Evolutionary conservation across 1,139 yeast genomes (phyloP), one percentile per base, ranked within the genome.

Genomic region (Taphrina pruni): DNA sequence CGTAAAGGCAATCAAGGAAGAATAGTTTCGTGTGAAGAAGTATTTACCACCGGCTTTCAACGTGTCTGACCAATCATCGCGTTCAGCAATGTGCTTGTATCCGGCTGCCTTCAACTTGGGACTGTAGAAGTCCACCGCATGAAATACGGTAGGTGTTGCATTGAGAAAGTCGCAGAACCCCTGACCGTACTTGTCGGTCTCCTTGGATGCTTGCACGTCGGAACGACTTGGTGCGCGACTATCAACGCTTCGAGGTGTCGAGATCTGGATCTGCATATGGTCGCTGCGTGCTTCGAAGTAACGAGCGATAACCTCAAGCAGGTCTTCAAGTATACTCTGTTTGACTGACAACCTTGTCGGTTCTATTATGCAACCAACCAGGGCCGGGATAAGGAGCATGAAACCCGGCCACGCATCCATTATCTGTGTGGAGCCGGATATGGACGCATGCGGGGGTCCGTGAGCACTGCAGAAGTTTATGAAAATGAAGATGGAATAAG

Each of bases 141-240:
- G 98, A 78, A 88, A 94, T 0, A 96, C 97, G 0, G 98, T 90
- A 52, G 97, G 98, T 1, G 96, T 87, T 2, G 83, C 84, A 79
- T 90, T 90, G 76, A 93, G 88, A 77, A 90, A 94, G 72, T 87
- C 86, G 71, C 93, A 83, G 77, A 93, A 92, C 61, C 67, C 67
- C 36, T 26, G 50, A 39, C 67, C 60, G 41, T 64, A 55, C 21
- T 26, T 26, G 41, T 60, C 64, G 11, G 43, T 38, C 26, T 54
- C 54, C 36, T 50, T 50, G 54, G 9, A 6, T 8, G 20, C 48
- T 45, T 12, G 20, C 8, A 17, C 12, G n/a, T 7, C n/a, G 1
- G 48, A 4, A 45, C 48, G 20, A 17, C 48, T 4, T 8, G 48
- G 6, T 7, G 48, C 48, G n/a, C 48, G 48, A 45, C 20, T 45